phyloP scores from a whole-genome alignment of 2,329 filamentous ascomycete species.

The Dothiorella sarmentorum region DNA sequence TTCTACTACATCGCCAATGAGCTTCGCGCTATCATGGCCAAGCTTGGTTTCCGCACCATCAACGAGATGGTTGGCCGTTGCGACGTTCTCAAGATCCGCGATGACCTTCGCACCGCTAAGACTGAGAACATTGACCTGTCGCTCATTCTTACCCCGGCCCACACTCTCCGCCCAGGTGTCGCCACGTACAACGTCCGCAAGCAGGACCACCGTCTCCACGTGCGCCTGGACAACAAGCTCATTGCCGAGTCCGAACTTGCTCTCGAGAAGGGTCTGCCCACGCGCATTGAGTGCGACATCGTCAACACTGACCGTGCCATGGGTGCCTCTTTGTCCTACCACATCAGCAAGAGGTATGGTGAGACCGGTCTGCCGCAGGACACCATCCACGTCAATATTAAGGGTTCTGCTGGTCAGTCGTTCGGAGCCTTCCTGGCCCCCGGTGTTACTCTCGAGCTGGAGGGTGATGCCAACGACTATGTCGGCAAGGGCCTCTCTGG shows the following conservation, averaged over 20 bases:
- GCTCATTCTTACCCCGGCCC: slow-evolving; percentile 89
- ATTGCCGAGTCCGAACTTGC: slow-evolving; percentile 94
- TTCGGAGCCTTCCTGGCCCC: slow-evolving; percentile 93
- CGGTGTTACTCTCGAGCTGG: slow-evolving; percentile 89
- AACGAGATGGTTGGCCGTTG: slow-evolving; percentile 97
- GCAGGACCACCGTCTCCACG: slow-evolving; percentile 91
- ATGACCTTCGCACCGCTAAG: slow-evolving; percentile 84
- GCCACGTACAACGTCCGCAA: slow-evolving; percentile 97
- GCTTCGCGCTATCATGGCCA: slow-evolving; percentile 93
- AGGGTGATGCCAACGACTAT: slow-evolving; percentile 95
- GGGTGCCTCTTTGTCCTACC: slow-evolving; percentile 91
- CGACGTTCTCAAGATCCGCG: slow-evolving; percentile 79
- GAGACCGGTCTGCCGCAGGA: slow-evolving; percentile 86
- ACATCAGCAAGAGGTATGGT: slow-evolving; percentile 88
- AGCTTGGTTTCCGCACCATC: slow-evolving; percentile 88
- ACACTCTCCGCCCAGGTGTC: slow-evolving; percentile 88
- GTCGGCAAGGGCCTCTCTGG: slow-evolving; percentile 94
- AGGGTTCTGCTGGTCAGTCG: slow-evolving; percentile 92
- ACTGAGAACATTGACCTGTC: slow-evolving; percentile 91
- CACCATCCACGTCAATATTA: slow-evolving; percentile 93
- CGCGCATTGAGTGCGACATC: slow-evolving; percentile 90
- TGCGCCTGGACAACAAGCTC: slow-evolving; percentile 93
- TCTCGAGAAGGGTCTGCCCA: slow-evolving; percentile 88
- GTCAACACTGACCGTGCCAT: slow-evolving; percentile 95
- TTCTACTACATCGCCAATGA: slow-evolving; percentile 98